Conservation (phyloP, 345 rosid genomes). For the Lepidium africanum region DNA sequence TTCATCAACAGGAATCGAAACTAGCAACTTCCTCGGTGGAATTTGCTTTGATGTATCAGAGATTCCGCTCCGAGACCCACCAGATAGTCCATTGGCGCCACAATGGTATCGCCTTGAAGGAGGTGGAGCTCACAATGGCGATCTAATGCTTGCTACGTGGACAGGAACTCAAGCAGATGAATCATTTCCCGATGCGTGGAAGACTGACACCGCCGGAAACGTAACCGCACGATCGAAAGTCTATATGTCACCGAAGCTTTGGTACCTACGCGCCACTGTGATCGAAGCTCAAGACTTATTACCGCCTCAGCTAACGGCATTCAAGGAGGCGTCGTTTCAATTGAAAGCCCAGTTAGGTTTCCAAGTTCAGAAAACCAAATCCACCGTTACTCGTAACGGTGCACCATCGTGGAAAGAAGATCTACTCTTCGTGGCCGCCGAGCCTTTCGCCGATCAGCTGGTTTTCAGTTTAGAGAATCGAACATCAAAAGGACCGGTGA, state of each 20-base stretch:
- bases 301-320: conserved; percentile 32
- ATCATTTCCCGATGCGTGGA: conserved; percentile 89
- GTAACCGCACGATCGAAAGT: conserved; percentile 64
- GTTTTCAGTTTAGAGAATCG: conserved; percentile 53
- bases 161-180: conserved; percentile 94
- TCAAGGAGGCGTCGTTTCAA: conserved; percentile 50
- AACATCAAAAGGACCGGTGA: conserved; percentile 40
- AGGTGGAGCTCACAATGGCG: conserved; percentile 50
- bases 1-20: conserved; percentile 5
- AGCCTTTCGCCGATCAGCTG: conserved; percentile 55
- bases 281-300: conserved; percentile 68
- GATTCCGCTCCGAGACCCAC: conserved; percentile 83
- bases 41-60: conserved; percentile 75
- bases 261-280: conserved; percentile 75
- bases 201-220: conserved; percentile 64
- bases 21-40: conserved; percentile 57
- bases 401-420: conserved; percentile 84
- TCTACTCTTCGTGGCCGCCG: conserved; percentile 69
- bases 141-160: conserved; percentile 96
- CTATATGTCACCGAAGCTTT: conserved; percentile 73
- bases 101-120: conserved; percentile 94
- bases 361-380: conserved; percentile 67
- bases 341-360: conserved; percentile 69
- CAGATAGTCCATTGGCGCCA: conserved; percentile 91
- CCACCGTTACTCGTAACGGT: conserved; percentile 47